Base-by-base conservation (phyloP, 1,284 basidiomycete genomes). In the Cryptococcus sp. region DNA sequence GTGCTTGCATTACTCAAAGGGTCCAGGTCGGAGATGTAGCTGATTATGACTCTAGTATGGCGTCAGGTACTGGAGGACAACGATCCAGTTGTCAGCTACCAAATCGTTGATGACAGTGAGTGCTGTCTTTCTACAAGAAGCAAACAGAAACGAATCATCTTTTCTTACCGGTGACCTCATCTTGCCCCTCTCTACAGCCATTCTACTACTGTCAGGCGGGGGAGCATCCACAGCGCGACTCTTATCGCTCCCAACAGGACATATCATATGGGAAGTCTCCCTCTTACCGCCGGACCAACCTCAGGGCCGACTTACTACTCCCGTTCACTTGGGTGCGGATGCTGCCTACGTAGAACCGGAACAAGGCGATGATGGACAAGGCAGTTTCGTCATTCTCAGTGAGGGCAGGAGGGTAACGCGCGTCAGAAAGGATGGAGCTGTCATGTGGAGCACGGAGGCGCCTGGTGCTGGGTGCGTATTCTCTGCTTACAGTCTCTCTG, bases 131-230 rank as follows among this genome's bases (percentile, higher is more conserved):
- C 30, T 8, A 10, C 30, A 35, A 35, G 30, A 5, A 8, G 10
- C 10, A 2, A 10, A 10, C 25, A 25, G 25, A 25, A 25, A 25
- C 3, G 25, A 25, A 6, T 25, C 25, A n/a, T 25, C 25, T 6
- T 6, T 25, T 25, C 3, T 25, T 25, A 25, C 25, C 25, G 3
- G 25, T 35, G 16, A 15, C 42, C 25, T 16, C n/a, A 38, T 30
- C 11, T 23, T 23, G 22, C 10, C 22, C n/a, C 43, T 60, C 39
- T 54, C 47, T 50, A 1, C 50, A 91, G 90, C 81, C 47, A 79
- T 93, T 23, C 83, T 87, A 22, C 80, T 87, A 7, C 79, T 95
- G 25, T 93, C 91, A 30, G 91, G 91, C 13, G 81, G 85, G 2
- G 85, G 86, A 3, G 89, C 86, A 3, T 81, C 88, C 7, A 87